Base-by-base conservation (phyloP, 768 basidiomycete genomes). In the Amanita subjunquillea region DNA sequence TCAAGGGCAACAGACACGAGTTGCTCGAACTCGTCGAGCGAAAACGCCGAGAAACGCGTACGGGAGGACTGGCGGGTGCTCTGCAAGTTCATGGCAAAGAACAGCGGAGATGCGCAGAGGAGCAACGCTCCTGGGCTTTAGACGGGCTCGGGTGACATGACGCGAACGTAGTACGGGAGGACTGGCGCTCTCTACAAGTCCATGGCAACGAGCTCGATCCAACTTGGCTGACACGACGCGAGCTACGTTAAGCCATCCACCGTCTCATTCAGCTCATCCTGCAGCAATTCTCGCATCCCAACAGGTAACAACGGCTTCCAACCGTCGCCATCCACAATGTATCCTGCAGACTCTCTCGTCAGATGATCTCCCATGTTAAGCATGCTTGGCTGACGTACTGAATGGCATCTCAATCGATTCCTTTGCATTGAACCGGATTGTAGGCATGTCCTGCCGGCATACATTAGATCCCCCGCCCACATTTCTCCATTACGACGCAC, bases 361-460 rank as follows among this genome's bases (percentile, higher is more conserved):
- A 44, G 13, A 17, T 17, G 17, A 7, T 12, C 4, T 5, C 9
- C 9, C 17, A 23, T 25, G 51, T 36, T 39, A 22, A 29, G 39
- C 5, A 30, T 20, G 40, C 27, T 27, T n/a, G 10, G 25, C 10
- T n/a, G 3, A 20, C 87, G 63, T 59, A 89, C 91, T 72, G 73
- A 99, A 99, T 0, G 96, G 96, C 96, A 99, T 99, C 69, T 97
- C 92, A 4, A 98, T 91, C 41, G 87, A 87, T 65, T 99, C 96
- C 59, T 81, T 83, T 3, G 78, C 64, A 59, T 87, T 88, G 74
- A 98, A 97, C 15, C 58, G 69, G 62, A 99, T 95, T 0, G 92
- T 95, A 0, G 96, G 96, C 65, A 81, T 81, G 60, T 92, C 87
- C 90, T 95, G 22, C 3, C 6, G 47, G 23, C n/a, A 27, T 44